Percentiles rank a stretch among this genome's conserved stretches.
Conservation (phyloP, 306 rosid species). For the Nissolia schottii region DNA sequence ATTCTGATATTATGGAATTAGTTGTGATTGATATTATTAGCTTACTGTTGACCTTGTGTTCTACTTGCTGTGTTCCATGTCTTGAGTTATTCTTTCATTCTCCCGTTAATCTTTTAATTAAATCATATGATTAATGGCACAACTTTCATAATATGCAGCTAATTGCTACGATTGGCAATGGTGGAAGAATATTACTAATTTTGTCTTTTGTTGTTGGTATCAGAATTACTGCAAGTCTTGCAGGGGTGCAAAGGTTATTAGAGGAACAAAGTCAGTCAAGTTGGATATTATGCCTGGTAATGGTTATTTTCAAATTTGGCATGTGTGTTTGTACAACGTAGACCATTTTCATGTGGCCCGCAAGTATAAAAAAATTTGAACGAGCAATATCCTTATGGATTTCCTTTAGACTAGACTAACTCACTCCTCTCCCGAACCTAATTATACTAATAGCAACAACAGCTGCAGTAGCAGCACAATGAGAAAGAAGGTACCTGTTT, state of each 20-base stretch:
- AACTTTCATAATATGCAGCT: background rate
- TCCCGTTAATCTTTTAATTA: background rate
- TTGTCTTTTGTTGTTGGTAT: slow-evolving; percentile 8
- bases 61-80: background rate
- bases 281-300: slow-evolving; percentile 68
- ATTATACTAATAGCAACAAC: background rate
- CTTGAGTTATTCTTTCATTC: background rate
- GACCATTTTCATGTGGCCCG: background rate
- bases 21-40: background rate
- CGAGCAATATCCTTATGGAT: background rate
- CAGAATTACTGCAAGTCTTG: slow-evolving; percentile 71
- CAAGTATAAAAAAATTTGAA: background rate
- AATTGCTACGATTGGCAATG: background rate
- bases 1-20: background rate
- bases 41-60: background rate
- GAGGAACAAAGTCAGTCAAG: slow-evolving; percentile 68
- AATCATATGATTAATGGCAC: background rate
- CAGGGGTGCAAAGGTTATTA: slow-evolving; percentile 63
- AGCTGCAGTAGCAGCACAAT: background rate
- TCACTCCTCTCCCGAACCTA: background rate
- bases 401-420: background rate
- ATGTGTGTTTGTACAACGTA: background rate
- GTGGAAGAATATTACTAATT: background rate
- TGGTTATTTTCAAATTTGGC: background rate
- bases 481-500: background rate